Evolutionary conservation across 768 basidiomycete species (phyloP).

Genomic region (Leccinum barrowsii): DNA sequence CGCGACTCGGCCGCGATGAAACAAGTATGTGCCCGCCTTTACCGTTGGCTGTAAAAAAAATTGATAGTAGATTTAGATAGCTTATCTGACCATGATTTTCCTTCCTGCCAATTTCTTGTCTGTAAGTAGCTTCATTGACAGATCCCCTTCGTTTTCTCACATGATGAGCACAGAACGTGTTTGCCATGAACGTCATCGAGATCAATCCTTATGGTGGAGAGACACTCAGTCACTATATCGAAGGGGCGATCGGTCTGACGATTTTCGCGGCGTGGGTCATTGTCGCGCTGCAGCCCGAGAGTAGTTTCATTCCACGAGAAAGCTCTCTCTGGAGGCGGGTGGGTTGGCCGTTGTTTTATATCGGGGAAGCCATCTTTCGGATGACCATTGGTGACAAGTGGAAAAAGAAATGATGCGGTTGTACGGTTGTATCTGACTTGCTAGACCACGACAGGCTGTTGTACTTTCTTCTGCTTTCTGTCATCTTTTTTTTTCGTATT

Average conservation of each 20-base stretch:
- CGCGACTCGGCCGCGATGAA: slow-evolving; percentile 41
- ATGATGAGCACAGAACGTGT: slow-evolving; percentile 38
- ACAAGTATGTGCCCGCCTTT: slow-evolving; percentile 18
- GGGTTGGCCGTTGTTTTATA: slow-evolving; percentile 20
- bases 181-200: slow-evolving; percentile 54
- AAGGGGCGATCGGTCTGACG: slow-evolving; percentile 44
- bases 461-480: background rate
- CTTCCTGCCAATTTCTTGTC: slow-evolving; percentile 49
- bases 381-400: background rate
- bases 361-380: background rate
- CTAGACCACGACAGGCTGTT: background rate
- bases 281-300: slow-evolving; percentile 45
- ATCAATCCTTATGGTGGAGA: slow-evolving; percentile 29
- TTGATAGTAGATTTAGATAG: slow-evolving; percentile 15
- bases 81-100: slow-evolving; percentile 61
- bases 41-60: too few relatives aligned
- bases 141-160: background rate
- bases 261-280: slow-evolving; percentile 51
- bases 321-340: slow-evolving; percentile 18
- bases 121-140: slow-evolving; percentile 13
- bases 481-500: too few relatives aligned
- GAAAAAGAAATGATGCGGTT: slow-evolving; percentile 6
- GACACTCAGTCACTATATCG: slow-evolving; percentile 39
- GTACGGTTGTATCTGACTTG: background rate
- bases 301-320: slow-evolving; percentile 15